Evolutionary conservation across 2,329 filamentous ascomycete genomes (phyloP).

Genomic region (Colletotrichum kahawae): DNA sequence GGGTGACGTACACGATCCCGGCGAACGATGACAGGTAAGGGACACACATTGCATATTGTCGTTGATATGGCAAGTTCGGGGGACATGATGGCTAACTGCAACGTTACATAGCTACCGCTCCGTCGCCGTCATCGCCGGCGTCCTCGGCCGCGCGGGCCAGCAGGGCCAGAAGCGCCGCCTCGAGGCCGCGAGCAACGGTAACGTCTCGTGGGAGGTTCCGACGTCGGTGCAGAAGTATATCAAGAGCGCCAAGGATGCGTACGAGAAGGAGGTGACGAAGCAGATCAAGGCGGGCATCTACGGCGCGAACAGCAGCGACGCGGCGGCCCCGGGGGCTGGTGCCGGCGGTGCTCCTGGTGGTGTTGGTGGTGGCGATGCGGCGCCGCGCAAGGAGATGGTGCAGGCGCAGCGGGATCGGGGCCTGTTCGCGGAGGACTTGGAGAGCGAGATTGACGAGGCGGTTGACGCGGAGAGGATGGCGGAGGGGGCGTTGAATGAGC

Average conservation of each 20-base stretch:
- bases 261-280: constrained; percentile 36
- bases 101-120: constrained; percentile 70
- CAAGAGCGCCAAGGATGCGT: constrained; percentile 29
- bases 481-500: neutral
- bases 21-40: constrained; percentile 91
- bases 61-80: no score
- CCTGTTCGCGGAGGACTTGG: neutral
- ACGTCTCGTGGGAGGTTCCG: constrained; percentile 65
- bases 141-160: constrained; percentile 84
- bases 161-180: constrained; percentile 73
- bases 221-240: constrained; percentile 47
- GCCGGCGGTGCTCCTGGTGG: neutral
- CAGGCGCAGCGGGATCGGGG: neutral
- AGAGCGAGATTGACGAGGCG: neutral
- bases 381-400: constrained; percentile 35
- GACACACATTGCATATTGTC: neutral
- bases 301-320: constrained; percentile 32
- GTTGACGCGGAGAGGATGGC: neutral
- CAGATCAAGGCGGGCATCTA: constrained; percentile 34
- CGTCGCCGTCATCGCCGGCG: constrained; percentile 80
- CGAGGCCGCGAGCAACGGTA: constrained; percentile 63
- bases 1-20: constrained; percentile 95
- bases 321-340: constrained; percentile 36
- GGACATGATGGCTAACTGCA: no score
- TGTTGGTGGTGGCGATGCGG: constrained; percentile 27